Percentiles rank a stretch among this genome's conserved stretches.
Conservation (phyloP, 768 basidiomycete species). For the Calocera cornea region DNA sequence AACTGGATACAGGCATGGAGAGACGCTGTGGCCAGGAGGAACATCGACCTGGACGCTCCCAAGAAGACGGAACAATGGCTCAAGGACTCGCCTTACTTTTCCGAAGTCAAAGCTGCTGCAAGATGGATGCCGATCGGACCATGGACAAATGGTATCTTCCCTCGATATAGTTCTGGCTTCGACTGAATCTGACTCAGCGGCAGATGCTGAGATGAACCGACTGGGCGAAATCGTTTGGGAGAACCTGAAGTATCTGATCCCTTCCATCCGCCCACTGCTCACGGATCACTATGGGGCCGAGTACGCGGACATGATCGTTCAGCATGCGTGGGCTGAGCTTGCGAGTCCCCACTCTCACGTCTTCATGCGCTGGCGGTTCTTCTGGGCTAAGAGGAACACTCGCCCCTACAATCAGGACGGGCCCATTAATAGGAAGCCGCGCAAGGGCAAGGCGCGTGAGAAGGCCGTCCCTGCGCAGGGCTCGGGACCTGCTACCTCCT, state of each 20-base stretch:
- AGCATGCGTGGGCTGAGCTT: not conserved
- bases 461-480: not conserved
- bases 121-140: not conserved
- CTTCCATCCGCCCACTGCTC: not conserved
- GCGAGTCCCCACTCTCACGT: not conserved
- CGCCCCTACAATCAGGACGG: not conserved
- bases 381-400: not conserved
- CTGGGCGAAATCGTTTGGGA: not conserved
- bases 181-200: not conserved
- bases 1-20: not conserved
- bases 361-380: constrained; percentile 3
- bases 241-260: constrained; percentile 2
- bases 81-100: not conserved
- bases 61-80: constrained; percentile 1
- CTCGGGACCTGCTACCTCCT: not conserved
- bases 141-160: not conserved
- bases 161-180: not conserved
- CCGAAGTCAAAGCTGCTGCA: not conserved
- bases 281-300: not conserved
- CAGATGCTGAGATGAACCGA: not conserved
- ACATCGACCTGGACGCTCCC: not conserved
- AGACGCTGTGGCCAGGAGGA: not conserved
- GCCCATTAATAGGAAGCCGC: not conserved
- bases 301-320: not conserved
- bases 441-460: not conserved